phyloP scores from a whole-genome alignment of 345 rosid genomes.

The Linum tenue region DNA sequence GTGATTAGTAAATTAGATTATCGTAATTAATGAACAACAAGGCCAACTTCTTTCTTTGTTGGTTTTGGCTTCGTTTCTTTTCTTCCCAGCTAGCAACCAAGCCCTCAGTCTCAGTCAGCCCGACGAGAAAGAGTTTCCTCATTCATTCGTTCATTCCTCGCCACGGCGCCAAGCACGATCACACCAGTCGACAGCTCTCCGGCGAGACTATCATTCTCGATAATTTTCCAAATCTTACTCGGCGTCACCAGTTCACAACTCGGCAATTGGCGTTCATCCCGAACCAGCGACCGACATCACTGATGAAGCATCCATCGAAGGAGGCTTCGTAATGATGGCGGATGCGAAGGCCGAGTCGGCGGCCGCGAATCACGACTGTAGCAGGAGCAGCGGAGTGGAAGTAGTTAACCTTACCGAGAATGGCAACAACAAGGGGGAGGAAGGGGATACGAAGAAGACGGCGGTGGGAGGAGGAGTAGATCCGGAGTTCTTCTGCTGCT shows the following conservation, averaged over 20 bases:
- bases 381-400: background rate
- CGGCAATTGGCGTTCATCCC: background rate
- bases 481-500: conserved; percentile 64
- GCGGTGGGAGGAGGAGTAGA: conserved; percentile 20
- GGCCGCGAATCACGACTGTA: background rate
- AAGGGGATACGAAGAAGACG: conserved; percentile 11
- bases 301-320: conserved; percentile 19
- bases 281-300: background rate
- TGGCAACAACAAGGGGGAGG: conserved; percentile 4
- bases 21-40: too few species aligned
- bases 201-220: background rate
- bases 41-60: too few species aligned
- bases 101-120: too few species aligned
- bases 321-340: conserved; percentile 30
- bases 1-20: too few species aligned
- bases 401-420: background rate
- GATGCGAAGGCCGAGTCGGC: conserved; percentile 14
- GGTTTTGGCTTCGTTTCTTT: too few species aligned
- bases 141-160: too few species aligned
- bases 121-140: too few species aligned
- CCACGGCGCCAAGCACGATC: background rate
- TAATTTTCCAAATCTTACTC: background rate
- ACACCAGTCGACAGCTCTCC: background rate
- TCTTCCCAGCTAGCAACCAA: too few species aligned
- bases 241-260: background rate